Conservation (phyloP, 2,329 filamentous ascomycete genomes). For the Alternaria postmessia region DNA sequence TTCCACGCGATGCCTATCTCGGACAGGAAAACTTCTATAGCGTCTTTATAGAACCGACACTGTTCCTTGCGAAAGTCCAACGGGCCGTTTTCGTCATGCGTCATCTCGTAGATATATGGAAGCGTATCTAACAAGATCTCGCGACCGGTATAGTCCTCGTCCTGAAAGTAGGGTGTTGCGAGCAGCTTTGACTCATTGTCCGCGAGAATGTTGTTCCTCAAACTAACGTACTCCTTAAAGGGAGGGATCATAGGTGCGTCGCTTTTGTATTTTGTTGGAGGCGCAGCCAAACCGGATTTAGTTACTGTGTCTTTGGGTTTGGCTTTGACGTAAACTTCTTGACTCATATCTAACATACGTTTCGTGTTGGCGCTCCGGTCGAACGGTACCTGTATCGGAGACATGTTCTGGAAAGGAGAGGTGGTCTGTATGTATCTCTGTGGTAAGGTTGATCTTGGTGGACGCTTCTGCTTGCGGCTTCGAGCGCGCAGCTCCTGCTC, state of each 20-base stretch:
- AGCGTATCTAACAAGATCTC: slow-evolving; percentile 37
- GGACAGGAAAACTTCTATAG: slow-evolving; percentile 46
- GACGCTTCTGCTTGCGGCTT: slow-evolving; percentile 1
- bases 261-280: slow-evolving; percentile 27
- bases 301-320: slow-evolving; percentile 16
- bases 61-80: slow-evolving; percentile 46
- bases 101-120: slow-evolving; percentile 39
- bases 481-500: slow-evolving; percentile 26
- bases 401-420: slow-evolving; percentile 37
- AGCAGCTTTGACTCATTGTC: slow-evolving; percentile 53
- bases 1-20: slow-evolving; percentile 48
- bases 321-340: slow-evolving; percentile 28
- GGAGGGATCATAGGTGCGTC: slow-evolving; percentile 39
- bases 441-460: neutral
- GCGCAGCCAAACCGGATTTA: slow-evolving; percentile 16
- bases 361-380: slow-evolving; percentile 6
- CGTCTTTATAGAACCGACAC: slow-evolving; percentile 46
- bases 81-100: slow-evolving; percentile 33
- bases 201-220: slow-evolving; percentile 53
- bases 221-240: slow-evolving; percentile 54
- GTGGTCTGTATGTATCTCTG: slow-evolving; percentile 25
- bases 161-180: slow-evolving; percentile 46
- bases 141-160: slow-evolving; percentile 30
- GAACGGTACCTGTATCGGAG: slow-evolving; percentile 22
- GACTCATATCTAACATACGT: slow-evolving; percentile 13